Base-by-base conservation (phyloP, 2,329 filamentous ascomycete genomes). In the Sphaerulina vaccinii region DNA sequence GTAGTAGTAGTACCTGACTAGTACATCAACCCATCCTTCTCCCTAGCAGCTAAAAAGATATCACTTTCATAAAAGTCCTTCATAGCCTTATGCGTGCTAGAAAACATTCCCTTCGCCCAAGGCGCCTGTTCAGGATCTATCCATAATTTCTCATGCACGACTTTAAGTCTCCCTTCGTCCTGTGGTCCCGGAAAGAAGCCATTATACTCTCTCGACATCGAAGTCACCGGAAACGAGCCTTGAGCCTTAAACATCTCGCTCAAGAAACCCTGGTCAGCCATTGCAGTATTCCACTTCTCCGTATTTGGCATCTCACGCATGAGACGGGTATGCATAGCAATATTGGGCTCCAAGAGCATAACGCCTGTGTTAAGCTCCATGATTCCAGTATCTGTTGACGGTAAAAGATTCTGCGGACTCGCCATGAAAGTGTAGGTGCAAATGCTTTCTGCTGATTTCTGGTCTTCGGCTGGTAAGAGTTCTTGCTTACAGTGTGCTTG, bases 141-240 rank as follows among this genome's bases (percentile, higher is more conserved):
- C 57, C 57, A 60, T 13, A 60, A 22, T 19, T 60, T 60, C 37
- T 60, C 57, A 22, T 60, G 57, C 27, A 60, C 46, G 7, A 58
- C 55, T 43, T 58, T 58, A 22, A 59, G 27, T 11, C 46, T 47
- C 11, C 49, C 52, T 6, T 37, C 35, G 40, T 50, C 46, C 8
- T 40, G 22, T 13, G 53, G 50, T 13, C 51, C 49, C 2, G 55
- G 55, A 13, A 58, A 56, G 51, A 58, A 58, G 3, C 55, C 57
- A 51, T 60, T 60, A 40, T 56, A 60, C 18, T 39, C 37, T 6
- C 57, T 48, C 29, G 47, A 43, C 24, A 60, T 38, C 7, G 49
- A 36, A 8, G 36, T 35, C 5, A 47, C 32, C 1, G 57, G 55
- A 29, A 60, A 60, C 2, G 57, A 47, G 9, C 57, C 56, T 7